Base-by-base conservation (phyloP, 1,284 basidiomycete genomes). In the Mycosarcoma mackinlayi region DNA sequence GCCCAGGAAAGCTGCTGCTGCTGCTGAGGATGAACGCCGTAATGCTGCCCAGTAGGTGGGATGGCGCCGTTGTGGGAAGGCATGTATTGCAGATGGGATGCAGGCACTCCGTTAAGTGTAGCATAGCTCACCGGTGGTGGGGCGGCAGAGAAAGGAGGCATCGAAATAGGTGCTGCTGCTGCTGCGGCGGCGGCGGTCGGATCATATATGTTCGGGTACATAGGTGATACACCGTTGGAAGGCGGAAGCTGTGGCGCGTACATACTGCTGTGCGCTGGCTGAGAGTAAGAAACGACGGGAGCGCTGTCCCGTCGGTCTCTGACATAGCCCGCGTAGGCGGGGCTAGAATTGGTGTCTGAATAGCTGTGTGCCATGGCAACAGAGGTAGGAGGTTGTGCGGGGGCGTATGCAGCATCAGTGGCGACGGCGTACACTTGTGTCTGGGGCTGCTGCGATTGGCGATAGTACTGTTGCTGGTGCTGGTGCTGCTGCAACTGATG, bases 401-500 rank as follows among this genome's bases (percentile, higher is more conserved):
- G 40, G 1, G 47, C 38, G 42, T 61, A 53, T 14, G 35, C 24
- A 9, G 48, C 37, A 23, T 67, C 46, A 6, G 50, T 41, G 19
- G 35, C 21, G 6, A 33, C 10, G 6, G 37, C 31, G 24, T 65
- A 34, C n/a, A n/a, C n/a, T n/a, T n/a, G n/a, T n/a, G n/a, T n/a
- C n/a, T n/a, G n/a, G n/a, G 53, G 23, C 23, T 24, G 50, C 31
- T 65, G 57, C 25, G 39, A 42, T 33, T 49, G 59, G 13, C 45
- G 58, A 4, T 57, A 44, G 9, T 37, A 45, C n/a, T 57, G 63
- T 7, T 49, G 53, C 24, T 61, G 55, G 11, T 60, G 51, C 28
- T 66, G 52, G 3, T 64, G 67, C 37, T 65, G 67, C 31, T 69
- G 65, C 31, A 59, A 38, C 57, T 73, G 65, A 35, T 73, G 65